phyloP scores from a whole-genome alignment of 345 rosid species.

The Citrus maxima region DNA sequence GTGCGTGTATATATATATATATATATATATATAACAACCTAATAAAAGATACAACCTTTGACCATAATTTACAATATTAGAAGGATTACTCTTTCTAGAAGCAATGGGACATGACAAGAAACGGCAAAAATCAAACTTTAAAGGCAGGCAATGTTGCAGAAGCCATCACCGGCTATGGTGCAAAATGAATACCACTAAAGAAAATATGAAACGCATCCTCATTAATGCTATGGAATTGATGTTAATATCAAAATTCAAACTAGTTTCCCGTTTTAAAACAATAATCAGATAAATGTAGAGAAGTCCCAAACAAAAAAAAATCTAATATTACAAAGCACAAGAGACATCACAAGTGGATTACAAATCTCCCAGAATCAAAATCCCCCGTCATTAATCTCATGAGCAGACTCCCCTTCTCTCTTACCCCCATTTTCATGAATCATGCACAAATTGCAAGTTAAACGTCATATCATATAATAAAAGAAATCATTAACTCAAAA shows the following conservation, averaged over 20 bases:
- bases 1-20: no score
- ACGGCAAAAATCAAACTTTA: not conserved
- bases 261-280: not conserved
- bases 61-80: not conserved
- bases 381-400: constrained; percentile 11
- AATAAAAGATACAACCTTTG: not conserved
- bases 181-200: not conserved
- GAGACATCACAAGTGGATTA: constrained; percentile 24
- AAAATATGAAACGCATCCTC: not conserved
- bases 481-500: constrained; percentile 14
- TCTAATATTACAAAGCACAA: constrained; percentile 40
- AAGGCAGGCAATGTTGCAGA: not conserved
- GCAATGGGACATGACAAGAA: not conserved
- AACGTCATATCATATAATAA: constrained; percentile 19
- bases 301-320: not conserved
- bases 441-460: constrained; percentile 27
- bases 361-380: constrained; percentile 26
- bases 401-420: constrained; percentile 10
- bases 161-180: not conserved
- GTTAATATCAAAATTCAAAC: not conserved
- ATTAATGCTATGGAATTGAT: not conserved
- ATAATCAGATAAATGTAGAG: constrained; percentile 7
- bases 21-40: not conserved
- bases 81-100: not conserved
- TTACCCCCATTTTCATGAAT: constrained; percentile 5